A percentile compares a stretch with the other conserved stretches of the same genome.
Conservation (phyloP, 2,329 filamentous ascomycete genomes). For the Exophiala alcalophila region DNA sequence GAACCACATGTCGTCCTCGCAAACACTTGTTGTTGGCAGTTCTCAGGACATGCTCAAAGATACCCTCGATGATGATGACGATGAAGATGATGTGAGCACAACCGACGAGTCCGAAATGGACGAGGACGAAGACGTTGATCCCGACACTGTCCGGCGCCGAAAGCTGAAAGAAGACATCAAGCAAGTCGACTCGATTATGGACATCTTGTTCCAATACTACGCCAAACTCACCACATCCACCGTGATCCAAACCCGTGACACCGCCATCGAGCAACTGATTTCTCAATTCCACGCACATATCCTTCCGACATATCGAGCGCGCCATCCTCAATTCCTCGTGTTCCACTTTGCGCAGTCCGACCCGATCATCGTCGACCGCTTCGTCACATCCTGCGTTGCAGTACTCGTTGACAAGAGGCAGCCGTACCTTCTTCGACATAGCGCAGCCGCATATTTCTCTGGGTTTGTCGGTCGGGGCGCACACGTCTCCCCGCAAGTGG, state of each 20-base stretch:
- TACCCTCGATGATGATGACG: conserved; percentile 42
- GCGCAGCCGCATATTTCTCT: conserved; percentile 85
- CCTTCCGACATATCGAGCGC: conserved; percentile 83
- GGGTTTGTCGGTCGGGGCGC: conserved; percentile 91
- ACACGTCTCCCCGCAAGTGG: conserved; percentile 69
- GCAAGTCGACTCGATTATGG: conserved; percentile 88
- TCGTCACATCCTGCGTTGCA: conserved; percentile 73
- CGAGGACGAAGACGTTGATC: conserved; percentile 58
- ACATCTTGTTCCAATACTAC: conserved; percentile 83
- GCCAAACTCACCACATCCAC: conserved; percentile 45
- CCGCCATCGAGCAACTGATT: conserved; percentile 74
- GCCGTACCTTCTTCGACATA: conserved; percentile 72
- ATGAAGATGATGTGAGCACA: conserved; percentile 34
- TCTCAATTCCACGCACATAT: conserved; percentile 85
- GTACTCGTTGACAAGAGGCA: conserved; percentile 67
- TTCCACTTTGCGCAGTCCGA: conserved; percentile 92
- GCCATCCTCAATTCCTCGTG: conserved; percentile 90
- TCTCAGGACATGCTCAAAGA: conserved; percentile 49
- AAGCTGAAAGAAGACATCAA: conserved; percentile 78
- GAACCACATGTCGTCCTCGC: conserved; percentile 45
- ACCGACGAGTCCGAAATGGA: conserved; percentile 69
- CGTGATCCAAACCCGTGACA: conserved; percentile 61
- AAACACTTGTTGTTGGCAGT: conserved; percentile 31
- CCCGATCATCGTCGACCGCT: conserved; percentile 73
- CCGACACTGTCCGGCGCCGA: conserved; percentile 52